Evolutionary conservation across 805 yeast genomes (phyloP), one percentile per base, ranked within the genome.

Genomic region (Yarrowia divulgata): DNA sequence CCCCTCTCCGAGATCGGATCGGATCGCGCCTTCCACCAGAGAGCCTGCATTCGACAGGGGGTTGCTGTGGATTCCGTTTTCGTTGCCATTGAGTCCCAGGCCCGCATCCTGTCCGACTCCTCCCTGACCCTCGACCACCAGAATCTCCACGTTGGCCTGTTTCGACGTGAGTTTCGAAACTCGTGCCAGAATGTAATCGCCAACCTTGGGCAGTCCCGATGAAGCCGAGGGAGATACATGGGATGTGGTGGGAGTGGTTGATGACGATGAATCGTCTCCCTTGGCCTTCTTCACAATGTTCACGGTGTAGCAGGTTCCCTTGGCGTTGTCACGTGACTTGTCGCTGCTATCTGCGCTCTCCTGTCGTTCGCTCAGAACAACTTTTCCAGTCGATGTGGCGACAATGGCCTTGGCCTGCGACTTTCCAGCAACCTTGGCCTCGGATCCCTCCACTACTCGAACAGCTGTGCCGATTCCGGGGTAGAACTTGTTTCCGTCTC

Each of bases 71-170:
- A 75, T 66, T 14, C 77, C 76, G 12, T 77, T 71, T 18, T 73
- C 76, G 18, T 78, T 70, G 13, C 87, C 88, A 73, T 84, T 86
- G 46, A 87, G 80, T 0, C 94, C 96, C 3, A 87, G 80, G 0
- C 93, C 94, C 48, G 85, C 81, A 73, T 90, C 95, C 23, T 82
- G 79, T 8, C 85, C 78, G 8, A 87, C 82, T n/a, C 73, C 72
- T 3, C 88, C 89, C 50, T 83, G 81, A 45, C 86, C 86, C 71
- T 90, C 94, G 3, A 90, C 88, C 0, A 85, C 88, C 48, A 85
- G 74, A 18, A 95, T 90, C 73, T 93, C 97, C 52, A 91, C 89
- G 74, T 83, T 83, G 1, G 93, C 97, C 77, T 93, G 93, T 69
- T 84, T 85, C 49, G 82, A 79, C 9, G 87, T 84, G 46, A 93